Base-by-base conservation (phyloP, 305 asterid genomes). In the Fraxinus albicans region DNA sequence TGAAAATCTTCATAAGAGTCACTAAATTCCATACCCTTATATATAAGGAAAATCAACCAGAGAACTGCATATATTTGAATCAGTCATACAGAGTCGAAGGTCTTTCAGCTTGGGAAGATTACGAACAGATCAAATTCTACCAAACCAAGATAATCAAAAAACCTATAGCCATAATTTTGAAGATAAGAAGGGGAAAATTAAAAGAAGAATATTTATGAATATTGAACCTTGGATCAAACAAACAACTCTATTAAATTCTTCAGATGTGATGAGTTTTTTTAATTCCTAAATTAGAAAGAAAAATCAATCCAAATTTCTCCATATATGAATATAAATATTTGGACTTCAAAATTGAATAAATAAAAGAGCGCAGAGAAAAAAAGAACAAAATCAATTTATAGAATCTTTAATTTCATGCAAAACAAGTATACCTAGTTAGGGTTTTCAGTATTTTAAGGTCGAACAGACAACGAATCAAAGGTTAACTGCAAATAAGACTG, bases 381-480 rank as follows among this genome's bases (percentile, higher is more conserved):
- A 47, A 47, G 7, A 47, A 13, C 13, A 60, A 60, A 21, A 60
- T 19, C 31, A 21, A 60, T 6, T 60, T 7, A 21, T 60, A 21
- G 31, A 21, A 60, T 19, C 72, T 21, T 21, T 19, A 60, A 7
- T 65, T 63, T 65, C 73, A 25, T 65, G 73, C 73, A 65, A 65
- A 65, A 65, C 73, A 25, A 1, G 34, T 8, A 3, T 44, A 6
- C 19, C 21, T 55, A 40, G 21, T n/a, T 76, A 77, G 81, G 81
- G 81, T 77, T 77, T 77, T 55, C 72, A 25, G 19, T 23, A 77
- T 19, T 77, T 77, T 34, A 79, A 55, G 81, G 81, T 79, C 81
- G 81, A 79, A 79, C 81, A 60, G 81, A 79, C 81, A 79, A 79
- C 75, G 81, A 79, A 79, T 33, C 76, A 63, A 60, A 79, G 81